Conservation (phyloP, 2,329 filamentous ascomycete genomes). For the Phialophora verrucosa region DNA sequence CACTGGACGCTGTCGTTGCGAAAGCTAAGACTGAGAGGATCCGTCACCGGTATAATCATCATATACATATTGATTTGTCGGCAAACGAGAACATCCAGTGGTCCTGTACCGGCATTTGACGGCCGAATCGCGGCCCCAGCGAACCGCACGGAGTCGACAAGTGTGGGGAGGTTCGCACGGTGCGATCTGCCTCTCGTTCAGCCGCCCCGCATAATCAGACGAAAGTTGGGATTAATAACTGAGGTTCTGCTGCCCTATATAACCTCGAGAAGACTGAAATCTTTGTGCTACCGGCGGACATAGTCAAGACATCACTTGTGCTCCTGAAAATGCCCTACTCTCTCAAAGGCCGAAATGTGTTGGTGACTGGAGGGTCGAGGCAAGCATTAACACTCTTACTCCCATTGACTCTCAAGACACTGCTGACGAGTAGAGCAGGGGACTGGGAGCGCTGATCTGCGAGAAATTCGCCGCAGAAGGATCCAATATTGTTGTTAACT, state of each 20-base stretch:
- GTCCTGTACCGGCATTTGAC: constrained; percentile 11
- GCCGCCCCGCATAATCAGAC: constrained; percentile 10
- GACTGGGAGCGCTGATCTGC: constrained; percentile 72
- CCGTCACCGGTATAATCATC: not conserved
- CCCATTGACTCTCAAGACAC: not conserved
- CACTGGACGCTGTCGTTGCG: not conserved
- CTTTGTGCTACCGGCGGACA: not conserved
- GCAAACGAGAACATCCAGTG: not conserved
- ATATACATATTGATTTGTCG: not conserved
- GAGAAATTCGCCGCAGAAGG: constrained; percentile 71
- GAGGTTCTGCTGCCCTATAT: not conserved
- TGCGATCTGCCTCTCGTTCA: not conserved
- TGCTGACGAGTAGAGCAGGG: constrained; percentile 52
- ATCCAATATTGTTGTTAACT: constrained; percentile 75
- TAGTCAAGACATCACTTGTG: not conserved
- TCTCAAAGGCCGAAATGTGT: constrained; percentile 66
- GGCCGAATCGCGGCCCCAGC: constrained; percentile 13
- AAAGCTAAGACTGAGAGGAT: not conserved
- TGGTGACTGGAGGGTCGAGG: constrained; percentile 69
- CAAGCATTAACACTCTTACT: constrained; percentile 44
- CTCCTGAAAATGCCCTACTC: constrained; percentile 62
- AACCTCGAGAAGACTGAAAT: not conserved
- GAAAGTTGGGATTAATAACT: constrained; percentile 1
- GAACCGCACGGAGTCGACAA: not conserved
- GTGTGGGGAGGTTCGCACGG: constrained; percentile 4